A percentile compares a stretch with the other conserved stretches of the same genome.
These are phyloP conservation scores for Theobroma grandiflorum DNA, from an alignment of 441 rosid species.

Conservation along the genomic window DNA sequence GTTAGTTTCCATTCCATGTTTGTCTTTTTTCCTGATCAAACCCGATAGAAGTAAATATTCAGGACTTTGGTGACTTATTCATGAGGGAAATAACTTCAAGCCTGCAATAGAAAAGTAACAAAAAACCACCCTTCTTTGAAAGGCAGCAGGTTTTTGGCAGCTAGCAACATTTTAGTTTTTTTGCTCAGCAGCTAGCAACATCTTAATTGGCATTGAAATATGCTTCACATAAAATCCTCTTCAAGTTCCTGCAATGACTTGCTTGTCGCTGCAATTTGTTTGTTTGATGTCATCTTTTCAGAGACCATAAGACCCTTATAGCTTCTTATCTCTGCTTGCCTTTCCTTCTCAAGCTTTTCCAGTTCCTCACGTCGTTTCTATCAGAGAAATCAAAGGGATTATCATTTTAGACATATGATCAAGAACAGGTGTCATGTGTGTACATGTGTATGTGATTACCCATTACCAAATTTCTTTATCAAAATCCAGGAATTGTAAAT, in stretches of 20 bases:
- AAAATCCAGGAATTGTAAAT: conserved; percentile 7
- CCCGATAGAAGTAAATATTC: background rate
- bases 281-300: conserved; percentile 98
- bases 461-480: conserved; percentile 8
- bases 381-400: conserved; percentile 29
- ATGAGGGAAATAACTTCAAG: conserved; percentile 37
- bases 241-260: conserved; percentile 96
- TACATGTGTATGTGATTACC: background rate
- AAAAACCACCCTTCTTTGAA: conserved; percentile 18
- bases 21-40: background rate
- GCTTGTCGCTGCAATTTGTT: conserved; percentile 79
- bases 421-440: background rate
- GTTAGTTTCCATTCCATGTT: background rate
- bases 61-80: conserved; percentile 34
- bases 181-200: background rate
- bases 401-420: background rate
- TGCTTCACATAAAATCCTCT: conserved; percentile 90
- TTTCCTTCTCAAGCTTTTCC: conserved; percentile 91
- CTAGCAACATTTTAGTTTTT: background rate
- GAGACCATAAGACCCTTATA: conserved; percentile 96
- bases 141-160: conserved; percentile 21
- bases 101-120: conserved; percentile 28
- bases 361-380: conserved; percentile 92
- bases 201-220: conserved; percentile 10
- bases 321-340: conserved; percentile 90